phyloP scores from a whole-genome alignment of 2,329 filamentous ascomycete genomes.

The Fusarium vanettenii region DNA sequence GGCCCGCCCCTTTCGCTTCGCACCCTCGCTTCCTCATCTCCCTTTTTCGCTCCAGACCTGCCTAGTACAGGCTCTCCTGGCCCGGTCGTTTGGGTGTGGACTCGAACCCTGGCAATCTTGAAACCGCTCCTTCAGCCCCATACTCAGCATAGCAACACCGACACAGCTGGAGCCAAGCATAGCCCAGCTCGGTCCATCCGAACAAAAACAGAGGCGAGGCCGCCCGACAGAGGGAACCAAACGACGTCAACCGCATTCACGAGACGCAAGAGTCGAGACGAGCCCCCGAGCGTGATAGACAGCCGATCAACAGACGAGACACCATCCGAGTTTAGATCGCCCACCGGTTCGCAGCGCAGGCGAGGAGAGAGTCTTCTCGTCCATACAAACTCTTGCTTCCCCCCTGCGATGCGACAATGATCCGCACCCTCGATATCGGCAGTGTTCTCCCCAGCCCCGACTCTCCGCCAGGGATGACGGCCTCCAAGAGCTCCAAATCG shows the following conservation, averaged over 20 bases:
- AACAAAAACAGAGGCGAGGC: constrained; percentile 38
- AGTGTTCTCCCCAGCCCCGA: constrained; percentile 48
- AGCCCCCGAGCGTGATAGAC: constrained; percentile 3
- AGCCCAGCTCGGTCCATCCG: constrained; percentile 22
- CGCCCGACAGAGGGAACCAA: constrained; percentile 11
- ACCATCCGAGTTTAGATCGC: background rate
- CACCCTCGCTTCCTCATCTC: constrained; percentile 37
- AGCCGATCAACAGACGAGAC: background rate
- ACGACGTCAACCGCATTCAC: constrained; percentile 13
- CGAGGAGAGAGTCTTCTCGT: constrained; percentile 24
- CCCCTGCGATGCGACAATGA: constrained; percentile 50
- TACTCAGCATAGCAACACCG: constrained; percentile 40
- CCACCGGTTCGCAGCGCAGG: constrained; percentile 13
- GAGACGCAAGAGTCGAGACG: constrained; percentile 14
- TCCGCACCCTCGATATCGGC: constrained; percentile 47
- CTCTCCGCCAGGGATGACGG: constrained; percentile 72
- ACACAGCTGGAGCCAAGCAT: constrained; percentile 22
- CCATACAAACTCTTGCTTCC: constrained; percentile 14
- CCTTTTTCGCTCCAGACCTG: constrained; percentile 39
- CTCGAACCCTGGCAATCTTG: constrained; percentile 41
- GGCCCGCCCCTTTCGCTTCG: constrained; percentile 26
- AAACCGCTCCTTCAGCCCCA: constrained; percentile 42
- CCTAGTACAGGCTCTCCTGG: constrained; percentile 34
- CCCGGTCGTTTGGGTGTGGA: constrained; percentile 36
- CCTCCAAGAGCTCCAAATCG: constrained; percentile 90